Evolutionary conservation across 495 filamentous ascomycete species (phyloP).

Genomic region (Glonium stellatum): DNA sequence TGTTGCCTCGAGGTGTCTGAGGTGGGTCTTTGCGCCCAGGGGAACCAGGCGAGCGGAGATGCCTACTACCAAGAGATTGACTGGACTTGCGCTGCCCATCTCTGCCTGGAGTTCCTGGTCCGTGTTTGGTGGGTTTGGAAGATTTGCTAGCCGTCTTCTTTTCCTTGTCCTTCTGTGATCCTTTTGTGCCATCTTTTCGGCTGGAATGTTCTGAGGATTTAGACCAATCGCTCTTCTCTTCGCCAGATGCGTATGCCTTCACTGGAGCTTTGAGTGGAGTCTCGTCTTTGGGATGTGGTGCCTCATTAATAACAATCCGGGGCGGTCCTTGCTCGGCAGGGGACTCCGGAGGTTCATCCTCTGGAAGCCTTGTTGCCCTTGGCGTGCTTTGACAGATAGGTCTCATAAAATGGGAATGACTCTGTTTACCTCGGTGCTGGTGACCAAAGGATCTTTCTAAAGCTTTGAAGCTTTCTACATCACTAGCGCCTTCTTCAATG

Average conservation of each 20-base stretch:
- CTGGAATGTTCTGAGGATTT: background rate
- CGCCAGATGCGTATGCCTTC: constrained; percentile 6
- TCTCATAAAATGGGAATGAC: constrained; percentile 63
- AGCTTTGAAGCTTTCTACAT: constrained; percentile 62
- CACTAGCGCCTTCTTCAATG: constrained; percentile 57
- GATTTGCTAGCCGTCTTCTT: constrained; percentile 1
- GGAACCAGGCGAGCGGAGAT: constrained; percentile 24
- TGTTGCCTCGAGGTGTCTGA: constrained; percentile 38
- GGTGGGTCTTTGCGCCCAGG: constrained; percentile 25
- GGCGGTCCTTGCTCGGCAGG: constrained; percentile 33
- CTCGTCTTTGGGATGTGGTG: constrained; percentile 8
- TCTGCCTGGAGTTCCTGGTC: constrained; percentile 15
- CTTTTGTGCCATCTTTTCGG: background rate
- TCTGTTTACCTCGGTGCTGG: constrained; percentile 54
- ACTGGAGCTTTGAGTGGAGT: constrained; percentile 12
- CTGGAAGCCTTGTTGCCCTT: constrained; percentile 37
- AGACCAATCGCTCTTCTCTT: constrained; percentile 7
- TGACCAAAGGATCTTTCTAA: constrained; percentile 58
- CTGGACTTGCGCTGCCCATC: constrained; percentile 5
- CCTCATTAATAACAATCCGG: constrained; percentile 17
- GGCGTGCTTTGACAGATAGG: constrained; percentile 55
- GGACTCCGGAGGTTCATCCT: constrained; percentile 28
- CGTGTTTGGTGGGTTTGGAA: constrained; percentile 15
- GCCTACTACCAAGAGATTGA: constrained; percentile 3
- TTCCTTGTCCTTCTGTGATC: background rate